phyloP scores from a whole-genome alignment of 116 monocot species.

The Zostera marina region DNA sequence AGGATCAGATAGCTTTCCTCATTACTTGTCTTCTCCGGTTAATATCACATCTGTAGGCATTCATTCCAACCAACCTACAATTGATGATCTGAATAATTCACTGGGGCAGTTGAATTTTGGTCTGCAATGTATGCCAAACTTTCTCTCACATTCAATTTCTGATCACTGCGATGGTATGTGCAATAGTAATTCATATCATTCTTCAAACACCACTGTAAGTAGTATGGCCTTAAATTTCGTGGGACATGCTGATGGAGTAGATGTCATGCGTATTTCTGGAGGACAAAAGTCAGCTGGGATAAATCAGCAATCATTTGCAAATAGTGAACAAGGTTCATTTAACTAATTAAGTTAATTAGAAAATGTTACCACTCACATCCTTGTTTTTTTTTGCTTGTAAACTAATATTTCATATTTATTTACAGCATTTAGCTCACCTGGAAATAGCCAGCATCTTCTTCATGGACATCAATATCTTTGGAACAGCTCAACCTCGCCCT shows the following conservation, averaged over 20 bases:
- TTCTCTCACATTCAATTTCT: slow-evolving; percentile 49
- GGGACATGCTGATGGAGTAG: slow-evolving; percentile 21
- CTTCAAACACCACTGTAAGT: slow-evolving; percentile 19
- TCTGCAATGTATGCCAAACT: slow-evolving; percentile 24
- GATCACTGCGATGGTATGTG: slow-evolving; percentile 36
- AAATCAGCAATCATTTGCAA: slow-evolving; percentile 16
- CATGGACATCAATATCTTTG: slow-evolving; percentile 27
- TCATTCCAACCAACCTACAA: slow-evolving; percentile 22
- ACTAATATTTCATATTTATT: neutral
- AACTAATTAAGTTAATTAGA: neutral
- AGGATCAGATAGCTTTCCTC: slow-evolving; percentile 23
- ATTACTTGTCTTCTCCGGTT: slow-evolving; percentile 30
- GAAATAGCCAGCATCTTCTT: slow-evolving; percentile 16
- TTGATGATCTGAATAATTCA: slow-evolving; percentile 34
- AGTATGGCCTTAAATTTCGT: slow-evolving; percentile 23
- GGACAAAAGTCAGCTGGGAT: slow-evolving; percentile 20
- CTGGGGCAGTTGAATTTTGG: slow-evolving; percentile 42
- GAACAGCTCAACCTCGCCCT: slow-evolving; percentile 12
- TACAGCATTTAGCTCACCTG: slow-evolving; percentile 34
- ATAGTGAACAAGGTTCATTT: neutral
- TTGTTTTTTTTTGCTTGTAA: neutral
- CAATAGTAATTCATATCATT: slow-evolving; percentile 10
- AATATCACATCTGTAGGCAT: slow-evolving; percentile 25
- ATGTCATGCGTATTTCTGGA: slow-evolving; percentile 23
- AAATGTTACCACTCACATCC: neutral